phyloP scores from a whole-genome alignment of 257 asterid species.

The Penstemon davidsonii region DNA sequence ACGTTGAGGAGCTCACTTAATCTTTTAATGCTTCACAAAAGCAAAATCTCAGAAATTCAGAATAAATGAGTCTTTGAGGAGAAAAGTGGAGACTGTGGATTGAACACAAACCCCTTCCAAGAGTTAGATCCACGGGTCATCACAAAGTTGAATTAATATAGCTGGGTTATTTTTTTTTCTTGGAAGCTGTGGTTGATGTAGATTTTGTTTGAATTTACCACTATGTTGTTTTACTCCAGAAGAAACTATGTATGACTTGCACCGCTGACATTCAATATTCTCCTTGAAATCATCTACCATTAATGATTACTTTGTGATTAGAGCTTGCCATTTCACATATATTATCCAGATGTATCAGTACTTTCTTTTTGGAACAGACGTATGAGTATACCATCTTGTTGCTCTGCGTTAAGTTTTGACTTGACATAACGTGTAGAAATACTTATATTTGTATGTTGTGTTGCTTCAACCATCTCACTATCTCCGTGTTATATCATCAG shows the following conservation, averaged over 20 bases:
- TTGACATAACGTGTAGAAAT: conserved; percentile 5
- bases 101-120: background rate
- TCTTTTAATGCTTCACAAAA: background rate
- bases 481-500: background rate
- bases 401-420: background rate
- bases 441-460: background rate
- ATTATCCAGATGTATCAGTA: background rate
- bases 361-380: no score
- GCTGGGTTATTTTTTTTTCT: background rate
- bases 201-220: conserved; percentile 1
- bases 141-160: background rate
- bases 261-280: background rate
- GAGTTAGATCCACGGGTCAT: background rate
- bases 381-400: conserved; percentile 17
- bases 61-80: background rate
- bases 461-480: conserved; percentile 7
- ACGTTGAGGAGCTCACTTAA: conserved; percentile 4
- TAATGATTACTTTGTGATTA: background rate
- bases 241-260: background rate
- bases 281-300: conserved; percentile 5
- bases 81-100: background rate
- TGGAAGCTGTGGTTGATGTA: background rate
- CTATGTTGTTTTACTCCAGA: background rate
- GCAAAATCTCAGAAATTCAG: background rate
- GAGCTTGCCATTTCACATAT: conserved; percentile 5